These are phyloP conservation scores for Centrapalus pauciflorus DNA, from an alignment of 129 eudicot genomes.

Conservation along the genomic window DNA sequence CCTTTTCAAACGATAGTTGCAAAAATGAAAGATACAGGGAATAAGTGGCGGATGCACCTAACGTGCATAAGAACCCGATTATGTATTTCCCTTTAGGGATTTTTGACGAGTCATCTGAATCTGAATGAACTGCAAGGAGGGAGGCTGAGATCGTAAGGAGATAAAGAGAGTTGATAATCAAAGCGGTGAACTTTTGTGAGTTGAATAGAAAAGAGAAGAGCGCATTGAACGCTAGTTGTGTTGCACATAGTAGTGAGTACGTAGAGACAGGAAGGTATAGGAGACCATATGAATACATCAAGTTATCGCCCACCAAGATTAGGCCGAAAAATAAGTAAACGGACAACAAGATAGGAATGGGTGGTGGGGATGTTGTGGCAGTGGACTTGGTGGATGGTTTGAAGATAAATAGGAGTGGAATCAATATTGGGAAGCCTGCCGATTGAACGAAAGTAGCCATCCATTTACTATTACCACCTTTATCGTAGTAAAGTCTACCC, in stretches of 20 bases:
- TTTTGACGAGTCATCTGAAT: slow-evolving; percentile 26
- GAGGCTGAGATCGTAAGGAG: slow-evolving; percentile 50
- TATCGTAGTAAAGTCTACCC: slow-evolving; percentile 53
- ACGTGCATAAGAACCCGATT: slow-evolving; percentile 47
- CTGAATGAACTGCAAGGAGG: slow-evolving; percentile 43
- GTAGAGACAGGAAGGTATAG: slow-evolving; percentile 66
- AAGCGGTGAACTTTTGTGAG: slow-evolving; percentile 54
- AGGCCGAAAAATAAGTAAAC: slow-evolving; percentile 54
- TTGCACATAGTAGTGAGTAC: slow-evolving; percentile 52
- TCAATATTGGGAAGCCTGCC: slow-evolving; percentile 53
- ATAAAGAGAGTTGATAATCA: slow-evolving; percentile 45
- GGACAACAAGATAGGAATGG: slow-evolving; percentile 20
- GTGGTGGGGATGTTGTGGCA: slow-evolving; percentile 17
- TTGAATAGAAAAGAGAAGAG: slow-evolving; percentile 47
- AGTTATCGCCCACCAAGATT: slow-evolving; percentile 46
- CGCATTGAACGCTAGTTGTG: slow-evolving; percentile 70
- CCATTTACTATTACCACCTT: slow-evolving; percentile 78
- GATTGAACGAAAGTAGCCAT: slow-evolving; percentile 68
- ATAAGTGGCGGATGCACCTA: slow-evolving; percentile 47
- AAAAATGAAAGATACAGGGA: slow-evolving; percentile 44
- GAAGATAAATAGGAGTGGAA: slow-evolving; percentile 39
- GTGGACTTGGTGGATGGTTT: not conserved
- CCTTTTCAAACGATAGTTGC: slow-evolving; percentile 46
- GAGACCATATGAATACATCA: slow-evolving; percentile 60
- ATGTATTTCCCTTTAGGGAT: slow-evolving; percentile 37